Conservation (phyloP, 768 basidiomycete species). For the Suillus plorans region DNA sequence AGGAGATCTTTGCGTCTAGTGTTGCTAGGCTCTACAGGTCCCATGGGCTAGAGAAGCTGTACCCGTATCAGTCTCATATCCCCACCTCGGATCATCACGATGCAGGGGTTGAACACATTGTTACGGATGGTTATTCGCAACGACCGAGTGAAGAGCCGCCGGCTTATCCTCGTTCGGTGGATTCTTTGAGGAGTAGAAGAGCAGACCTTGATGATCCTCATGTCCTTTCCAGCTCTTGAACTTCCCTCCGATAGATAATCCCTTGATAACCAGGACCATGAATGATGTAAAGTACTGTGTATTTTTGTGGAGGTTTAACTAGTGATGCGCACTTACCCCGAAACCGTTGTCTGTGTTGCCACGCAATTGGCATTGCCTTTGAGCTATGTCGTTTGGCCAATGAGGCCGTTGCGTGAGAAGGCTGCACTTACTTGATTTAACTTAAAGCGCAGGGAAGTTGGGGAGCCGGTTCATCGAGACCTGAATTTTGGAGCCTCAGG, state of each 20-base stretch:
- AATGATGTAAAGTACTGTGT: neutral
- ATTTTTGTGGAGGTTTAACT: neutral
- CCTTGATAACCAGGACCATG: neutral
- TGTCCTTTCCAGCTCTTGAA: neutral
- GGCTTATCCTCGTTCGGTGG: constrained; percentile 4
- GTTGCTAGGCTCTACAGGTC: neutral
- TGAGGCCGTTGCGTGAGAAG: neutral
- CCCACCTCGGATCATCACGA: neutral
- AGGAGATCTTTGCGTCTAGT: neutral
- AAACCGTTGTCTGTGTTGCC: neutral
- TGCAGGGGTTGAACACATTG: neutral
- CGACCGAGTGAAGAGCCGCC: constrained; percentile 5
- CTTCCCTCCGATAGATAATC: neutral
- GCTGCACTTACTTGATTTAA: neutral
- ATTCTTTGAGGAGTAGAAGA: neutral
- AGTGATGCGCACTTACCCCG: neutral
- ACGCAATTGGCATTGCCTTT: neutral
- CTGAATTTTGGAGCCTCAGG: neutral
- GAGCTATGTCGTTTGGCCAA: neutral
- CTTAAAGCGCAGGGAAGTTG: neutral
- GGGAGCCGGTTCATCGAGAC: neutral
- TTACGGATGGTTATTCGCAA: neutral
- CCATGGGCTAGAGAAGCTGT: neutral
- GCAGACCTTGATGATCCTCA: neutral
- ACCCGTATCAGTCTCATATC: neutral